Evolutionary conservation across 495 filamentous ascomycete species (phyloP).

Genomic region (Tuber microsphaerosporum): DNA sequence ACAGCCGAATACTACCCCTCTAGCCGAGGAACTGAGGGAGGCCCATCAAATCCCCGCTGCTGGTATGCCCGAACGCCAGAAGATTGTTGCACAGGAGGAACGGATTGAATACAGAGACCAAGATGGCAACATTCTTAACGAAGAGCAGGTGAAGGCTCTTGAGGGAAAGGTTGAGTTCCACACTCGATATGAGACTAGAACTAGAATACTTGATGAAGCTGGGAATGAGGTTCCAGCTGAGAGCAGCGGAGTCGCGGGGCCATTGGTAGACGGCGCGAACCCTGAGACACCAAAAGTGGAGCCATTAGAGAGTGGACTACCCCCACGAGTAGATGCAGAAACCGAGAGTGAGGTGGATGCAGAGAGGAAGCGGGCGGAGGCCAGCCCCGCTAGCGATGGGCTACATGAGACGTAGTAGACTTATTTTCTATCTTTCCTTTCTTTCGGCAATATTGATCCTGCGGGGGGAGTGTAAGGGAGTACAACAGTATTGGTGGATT

Average conservation of each 20-base stretch:
- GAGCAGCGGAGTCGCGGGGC: slow-evolving; percentile 41
- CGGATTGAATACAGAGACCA: slow-evolving; percentile 92
- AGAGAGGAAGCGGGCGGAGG: not conserved
- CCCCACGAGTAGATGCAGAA: not conserved
- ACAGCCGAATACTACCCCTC: slow-evolving; percentile 4
- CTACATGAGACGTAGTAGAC: not conserved
- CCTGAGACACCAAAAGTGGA: slow-evolving; percentile 20
- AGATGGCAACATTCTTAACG: slow-evolving; percentile 77
- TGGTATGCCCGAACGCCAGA: slow-evolving; percentile 44
- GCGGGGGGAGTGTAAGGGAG: not conserved
- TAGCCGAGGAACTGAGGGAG: slow-evolving; percentile 25
- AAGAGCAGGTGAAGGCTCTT: slow-evolving; percentile 73
- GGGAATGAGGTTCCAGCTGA: slow-evolving; percentile 61
- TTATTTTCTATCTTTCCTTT: not conserved
- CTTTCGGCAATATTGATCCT: not conserved
- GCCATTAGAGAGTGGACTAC: not conserved
- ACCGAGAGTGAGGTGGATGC: not conserved
- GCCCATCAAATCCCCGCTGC: slow-evolving; percentile 31
- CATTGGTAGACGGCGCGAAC: slow-evolving; percentile 26
- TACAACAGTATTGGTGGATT: not conserved
- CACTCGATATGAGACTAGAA: slow-evolving; percentile 86
- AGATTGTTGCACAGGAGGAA: slow-evolving; percentile 63
- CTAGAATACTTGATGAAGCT: slow-evolving; percentile 67
- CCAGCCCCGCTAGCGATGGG: not conserved
- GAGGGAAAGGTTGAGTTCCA: slow-evolving; percentile 89